Evolutionary conservation across 805 yeast species (phyloP).

Genomic region (Zygosaccharomyces gambellarensis): DNA sequence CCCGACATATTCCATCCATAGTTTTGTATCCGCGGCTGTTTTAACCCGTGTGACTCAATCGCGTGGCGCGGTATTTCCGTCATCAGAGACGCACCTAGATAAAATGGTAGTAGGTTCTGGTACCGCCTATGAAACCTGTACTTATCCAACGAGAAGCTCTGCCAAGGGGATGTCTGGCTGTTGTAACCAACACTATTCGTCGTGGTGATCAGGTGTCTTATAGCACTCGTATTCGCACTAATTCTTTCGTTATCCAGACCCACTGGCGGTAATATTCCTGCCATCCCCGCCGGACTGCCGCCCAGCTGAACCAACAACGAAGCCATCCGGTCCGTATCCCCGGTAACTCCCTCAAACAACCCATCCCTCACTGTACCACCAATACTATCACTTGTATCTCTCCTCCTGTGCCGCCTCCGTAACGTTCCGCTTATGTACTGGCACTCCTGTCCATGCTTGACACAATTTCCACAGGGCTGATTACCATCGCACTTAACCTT

Average conservation of each 20-base stretch:
- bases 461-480: conserved; percentile 22
- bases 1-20: conserved; percentile 69
- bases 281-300: background rate
- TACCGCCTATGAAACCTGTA: conserved; percentile 46
- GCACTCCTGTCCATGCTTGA: conserved; percentile 13
- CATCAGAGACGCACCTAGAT: conserved; percentile 36
- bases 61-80: conserved; percentile 35
- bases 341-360: background rate
- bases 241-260: background rate
- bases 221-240: background rate
- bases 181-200: background rate
- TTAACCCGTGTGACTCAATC: conserved; percentile 32
- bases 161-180: conserved; percentile 21
- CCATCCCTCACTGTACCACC: background rate
- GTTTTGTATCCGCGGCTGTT: conserved; percentile 52
- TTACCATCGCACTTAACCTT: conserved; percentile 28
- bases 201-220: background rate
- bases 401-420: background rate
- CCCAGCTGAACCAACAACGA: conserved; percentile 5
- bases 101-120: conserved; percentile 40
- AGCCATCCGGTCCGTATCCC: conserved; percentile 4
- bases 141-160: conserved; percentile 37
- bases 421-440: conserved; percentile 6
- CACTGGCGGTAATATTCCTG: background rate
- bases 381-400: background rate